Conservation (phyloP, 768 basidiomycete genomes). For the Tulasnella sp. region DNA sequence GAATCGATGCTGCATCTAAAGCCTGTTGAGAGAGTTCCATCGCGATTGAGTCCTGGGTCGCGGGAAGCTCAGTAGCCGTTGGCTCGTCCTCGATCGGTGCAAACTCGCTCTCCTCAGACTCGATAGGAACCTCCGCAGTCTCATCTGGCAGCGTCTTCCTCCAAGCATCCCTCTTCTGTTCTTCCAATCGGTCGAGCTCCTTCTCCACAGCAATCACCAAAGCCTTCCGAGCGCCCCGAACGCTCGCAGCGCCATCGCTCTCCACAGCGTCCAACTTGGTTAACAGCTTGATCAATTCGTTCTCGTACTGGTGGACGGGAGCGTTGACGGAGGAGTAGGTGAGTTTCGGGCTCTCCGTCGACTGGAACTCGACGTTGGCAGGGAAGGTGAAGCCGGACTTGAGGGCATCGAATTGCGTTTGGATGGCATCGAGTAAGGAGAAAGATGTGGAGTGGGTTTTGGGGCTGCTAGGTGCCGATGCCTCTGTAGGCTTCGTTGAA, state of each 20-base stretch:
- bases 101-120: not conserved
- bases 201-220: not conserved
- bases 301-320: conserved; percentile 24
- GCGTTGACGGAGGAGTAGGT: conserved; percentile 53
- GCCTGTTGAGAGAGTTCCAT: not conserved
- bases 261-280: conserved; percentile 6
- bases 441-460: conserved; percentile 22
- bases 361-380: conserved; percentile 35
- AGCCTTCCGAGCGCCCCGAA: conserved; percentile 5
- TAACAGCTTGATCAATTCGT: not conserved
- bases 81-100: too few species aligned
- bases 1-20: not conserved
- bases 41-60: not conserved
- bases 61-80: too few species aligned
- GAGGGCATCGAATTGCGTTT: conserved; percentile 34
- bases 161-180: conserved; percentile 25
- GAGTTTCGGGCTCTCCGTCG: conserved; percentile 29
- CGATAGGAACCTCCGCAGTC: not conserved
- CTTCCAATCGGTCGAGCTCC: not conserved
- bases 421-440: conserved; percentile 29
- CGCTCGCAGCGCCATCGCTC: not conserved
- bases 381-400: conserved; percentile 36
- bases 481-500: not conserved
- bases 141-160: conserved; percentile 7
- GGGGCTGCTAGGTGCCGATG: not conserved